A percentile compares a stretch with the other conserved stretches of the same genome.
Conservation (phyloP, 257 asterid species). For the Solanum arcanum region DNA sequence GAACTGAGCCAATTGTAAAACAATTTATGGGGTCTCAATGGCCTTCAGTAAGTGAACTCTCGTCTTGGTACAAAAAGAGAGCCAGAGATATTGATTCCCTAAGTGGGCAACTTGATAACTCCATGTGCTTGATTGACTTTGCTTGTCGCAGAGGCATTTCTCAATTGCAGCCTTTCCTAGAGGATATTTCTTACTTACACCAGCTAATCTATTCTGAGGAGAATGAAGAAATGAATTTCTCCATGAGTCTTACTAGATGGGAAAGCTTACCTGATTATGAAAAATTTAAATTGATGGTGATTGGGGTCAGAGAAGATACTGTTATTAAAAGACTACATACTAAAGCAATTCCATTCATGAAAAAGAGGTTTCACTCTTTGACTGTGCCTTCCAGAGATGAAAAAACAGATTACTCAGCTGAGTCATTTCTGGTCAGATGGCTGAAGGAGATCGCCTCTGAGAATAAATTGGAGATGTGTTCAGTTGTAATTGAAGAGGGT, state of each 20-base stretch:
- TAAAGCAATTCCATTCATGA: constrained; percentile 80
- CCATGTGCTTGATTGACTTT: constrained; percentile 72
- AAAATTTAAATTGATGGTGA: constrained; percentile 72
- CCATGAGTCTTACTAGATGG: constrained; percentile 69
- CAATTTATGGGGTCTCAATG: constrained; percentile 51
- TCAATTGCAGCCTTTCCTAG: constrained; percentile 63
- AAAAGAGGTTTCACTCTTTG: constrained; percentile 23
- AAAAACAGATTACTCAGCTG: constrained; percentile 18
- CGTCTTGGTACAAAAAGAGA: constrained; percentile 84
- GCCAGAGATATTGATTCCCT: constrained; percentile 80
- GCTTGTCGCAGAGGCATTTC: constrained; percentile 71
- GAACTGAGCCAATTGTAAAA: constrained; percentile 72
- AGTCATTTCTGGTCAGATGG: constrained; percentile 82
- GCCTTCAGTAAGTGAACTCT: constrained; percentile 79
- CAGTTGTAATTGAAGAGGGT: constrained; percentile 68
- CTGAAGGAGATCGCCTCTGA: constrained; percentile 68
- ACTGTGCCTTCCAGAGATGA: constrained; percentile 13
- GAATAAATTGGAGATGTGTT: constrained; percentile 67
- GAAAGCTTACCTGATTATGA: constrained; percentile 79
- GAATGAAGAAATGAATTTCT: constrained; percentile 32
- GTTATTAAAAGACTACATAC: constrained; percentile 53
- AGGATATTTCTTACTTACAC: constrained; percentile 65
- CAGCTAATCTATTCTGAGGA: constrained; percentile 67
- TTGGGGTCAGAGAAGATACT: constrained; percentile 50
- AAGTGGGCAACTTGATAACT: constrained; percentile 89